Percentiles rank a stretch among this genome's conserved stretches.
Conservation (phyloP, 2,329 filamentous ascomycete species). For the Diaporthe sp. region DNA sequence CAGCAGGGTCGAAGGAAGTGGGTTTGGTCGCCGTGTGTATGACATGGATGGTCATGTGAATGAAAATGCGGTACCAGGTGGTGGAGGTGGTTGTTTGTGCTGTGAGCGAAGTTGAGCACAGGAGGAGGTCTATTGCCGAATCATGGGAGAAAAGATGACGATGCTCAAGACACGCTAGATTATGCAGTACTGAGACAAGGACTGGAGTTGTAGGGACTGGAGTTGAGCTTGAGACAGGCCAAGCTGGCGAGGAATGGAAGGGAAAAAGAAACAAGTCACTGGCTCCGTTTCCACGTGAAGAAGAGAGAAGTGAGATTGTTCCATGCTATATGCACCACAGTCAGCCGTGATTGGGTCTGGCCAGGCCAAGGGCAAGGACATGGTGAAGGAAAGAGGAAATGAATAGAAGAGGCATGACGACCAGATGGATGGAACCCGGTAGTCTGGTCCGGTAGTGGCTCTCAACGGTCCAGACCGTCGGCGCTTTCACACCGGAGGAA, state of each 20-base stretch:
- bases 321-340: background rate
- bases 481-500: background rate
- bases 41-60: background rate
- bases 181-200: background rate
- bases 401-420: conserved; percentile 5
- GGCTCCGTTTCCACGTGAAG: background rate
- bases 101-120: background rate
- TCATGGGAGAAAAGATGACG: background rate
- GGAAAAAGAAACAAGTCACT: background rate
- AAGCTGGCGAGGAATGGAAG: background rate
- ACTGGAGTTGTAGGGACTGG: too few species aligned
- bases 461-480: conserved; percentile 15
- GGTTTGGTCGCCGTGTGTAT: background rate
- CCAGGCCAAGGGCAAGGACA: background rate
- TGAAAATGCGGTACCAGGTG: background rate
- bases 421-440: background rate
- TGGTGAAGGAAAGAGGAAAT: background rate
- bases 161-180: conserved; percentile 8
- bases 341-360: background rate
- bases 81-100: background rate
- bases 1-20: background rate
- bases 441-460: conserved; percentile 12
- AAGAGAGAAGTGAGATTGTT: background rate
- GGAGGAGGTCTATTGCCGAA: background rate
- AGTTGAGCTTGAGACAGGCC: background rate